These are phyloP conservation scores for Malbranchea cinnamomea DNA, from an alignment of 2,329 filamentous ascomycete genomes.

Conservation along the genomic window DNA sequence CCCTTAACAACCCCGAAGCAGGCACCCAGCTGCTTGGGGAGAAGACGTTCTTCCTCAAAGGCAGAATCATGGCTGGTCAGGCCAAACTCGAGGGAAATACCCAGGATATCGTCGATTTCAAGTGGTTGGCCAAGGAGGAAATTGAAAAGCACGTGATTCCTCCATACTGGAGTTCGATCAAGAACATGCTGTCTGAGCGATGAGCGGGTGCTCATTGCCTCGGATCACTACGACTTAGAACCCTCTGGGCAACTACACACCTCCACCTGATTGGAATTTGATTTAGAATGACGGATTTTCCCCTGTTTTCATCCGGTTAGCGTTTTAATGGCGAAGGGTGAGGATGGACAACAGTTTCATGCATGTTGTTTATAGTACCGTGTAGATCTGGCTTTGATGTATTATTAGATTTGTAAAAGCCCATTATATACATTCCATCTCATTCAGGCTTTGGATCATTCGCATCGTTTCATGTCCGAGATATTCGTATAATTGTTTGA, in stretches of 20 bases:
- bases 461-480: too few relatives aligned
- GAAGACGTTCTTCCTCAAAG: slow-evolving; percentile 94
- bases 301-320: too few relatives aligned
- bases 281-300: too few relatives aligned
- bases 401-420: slow-evolving; percentile 4
- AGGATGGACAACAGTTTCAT: neutral
- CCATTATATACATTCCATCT: too few relatives aligned
- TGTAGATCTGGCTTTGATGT: too few relatives aligned
- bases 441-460: too few relatives aligned
- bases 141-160: slow-evolving; percentile 49
- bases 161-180: slow-evolving; percentile 59
- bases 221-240: too few relatives aligned
- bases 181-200: slow-evolving; percentile 70
- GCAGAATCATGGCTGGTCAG: slow-evolving; percentile 92
- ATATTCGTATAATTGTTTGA: too few relatives aligned
- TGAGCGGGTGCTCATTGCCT: slow-evolving; percentile 34
- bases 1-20: slow-evolving; percentile 24
- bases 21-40: slow-evolving; percentile 41
- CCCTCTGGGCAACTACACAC: too few relatives aligned
- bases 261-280: too few relatives aligned
- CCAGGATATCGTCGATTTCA: slow-evolving; percentile 65
- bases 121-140: slow-evolving; percentile 88
- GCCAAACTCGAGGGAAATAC: slow-evolving; percentile 51
- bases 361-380: too few relatives aligned
- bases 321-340: neutral